phyloP scores from a whole-genome alignment of 768 basidiomycete genomes.

The Pulveroboletus ravenelii region DNA sequence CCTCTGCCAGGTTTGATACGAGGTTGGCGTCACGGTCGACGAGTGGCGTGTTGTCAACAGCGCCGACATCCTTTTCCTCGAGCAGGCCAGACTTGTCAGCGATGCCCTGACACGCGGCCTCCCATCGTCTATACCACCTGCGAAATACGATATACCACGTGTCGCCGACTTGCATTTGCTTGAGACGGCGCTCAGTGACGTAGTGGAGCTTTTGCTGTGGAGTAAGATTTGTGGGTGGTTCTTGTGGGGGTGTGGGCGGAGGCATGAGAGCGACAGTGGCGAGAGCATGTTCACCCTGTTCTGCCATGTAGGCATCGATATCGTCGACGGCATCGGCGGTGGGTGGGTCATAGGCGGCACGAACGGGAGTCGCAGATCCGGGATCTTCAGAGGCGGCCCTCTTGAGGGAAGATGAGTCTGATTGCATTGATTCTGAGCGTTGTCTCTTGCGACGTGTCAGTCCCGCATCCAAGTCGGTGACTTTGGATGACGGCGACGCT shows the following conservation, averaged over 20 bases:
- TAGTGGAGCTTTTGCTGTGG: slow-evolving; percentile 45
- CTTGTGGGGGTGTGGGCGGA: slow-evolving; percentile 25
- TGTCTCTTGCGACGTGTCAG: slow-evolving; percentile 56
- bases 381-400: slow-evolving; percentile 71
- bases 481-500: slow-evolving; percentile 41
- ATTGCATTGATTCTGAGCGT: slow-evolving; percentile 72
- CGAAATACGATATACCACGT: slow-evolving; percentile 75
- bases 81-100: slow-evolving; percentile 63
- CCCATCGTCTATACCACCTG: slow-evolving; percentile 73
- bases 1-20: slow-evolving; percentile 47
- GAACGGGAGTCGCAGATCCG: slow-evolving; percentile 36
- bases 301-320: slow-evolving; percentile 66
- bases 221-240: slow-evolving; percentile 26
- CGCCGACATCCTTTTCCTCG: slow-evolving; percentile 59
- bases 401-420: slow-evolving; percentile 72
- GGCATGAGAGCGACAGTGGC: slow-evolving; percentile 17
- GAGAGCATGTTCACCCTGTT: slow-evolving; percentile 43
- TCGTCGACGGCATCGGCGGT: slow-evolving; percentile 36
- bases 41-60: slow-evolving; percentile 71
- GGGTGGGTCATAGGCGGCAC: slow-evolving; percentile 19
- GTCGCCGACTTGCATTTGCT: slow-evolving; percentile 57
- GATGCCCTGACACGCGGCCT: slow-evolving; percentile 64
- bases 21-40: slow-evolving; percentile 50
- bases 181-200: slow-evolving; percentile 44
- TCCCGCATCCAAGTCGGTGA: slow-evolving; percentile 33